Conservation (phyloP, 106 monocot genomes). For the Alisma plantagoaquatica region DNA sequence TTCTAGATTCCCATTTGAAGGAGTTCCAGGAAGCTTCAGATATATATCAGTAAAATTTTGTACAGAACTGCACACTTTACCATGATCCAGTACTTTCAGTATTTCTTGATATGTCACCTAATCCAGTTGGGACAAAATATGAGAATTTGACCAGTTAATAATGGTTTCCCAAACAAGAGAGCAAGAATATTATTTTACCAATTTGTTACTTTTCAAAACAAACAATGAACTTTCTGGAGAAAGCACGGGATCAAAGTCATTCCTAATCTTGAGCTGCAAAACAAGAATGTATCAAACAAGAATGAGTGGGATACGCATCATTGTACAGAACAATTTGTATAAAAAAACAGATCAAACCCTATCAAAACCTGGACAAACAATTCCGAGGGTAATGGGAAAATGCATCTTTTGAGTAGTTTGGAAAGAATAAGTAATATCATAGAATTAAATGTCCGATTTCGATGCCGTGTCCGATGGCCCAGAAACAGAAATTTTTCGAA, state of each 20-base stretch:
- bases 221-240: slow-evolving; percentile 99
- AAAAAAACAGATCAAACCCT: not conserved
- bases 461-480: too few species aligned
- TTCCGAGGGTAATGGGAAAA: not conserved
- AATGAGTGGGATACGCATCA: not conserved
- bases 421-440: not conserved
- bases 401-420: not conserved
- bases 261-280: slow-evolving; percentile 86
- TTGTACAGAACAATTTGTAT: not conserved
- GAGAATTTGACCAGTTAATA: not conserved
- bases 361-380: not conserved
- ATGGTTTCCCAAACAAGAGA: too few species aligned
- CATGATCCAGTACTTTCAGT: slow-evolving; percentile 74
- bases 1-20: slow-evolving; percentile 59
- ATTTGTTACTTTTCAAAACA: slow-evolving; percentile 89
- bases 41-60: slow-evolving; percentile 97
- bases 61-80: slow-evolving; percentile 84
- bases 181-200: slow-evolving; percentile 35
- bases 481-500: too few species aligned
- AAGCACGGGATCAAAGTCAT: slow-evolving; percentile 98
- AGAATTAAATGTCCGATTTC: too few species aligned
- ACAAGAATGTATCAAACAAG: too few species aligned
- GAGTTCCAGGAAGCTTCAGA: slow-evolving; percentile 75
- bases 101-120: slow-evolving; percentile 89
- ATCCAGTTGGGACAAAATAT: slow-evolving; percentile 8